These are phyloP conservation scores for Geranium rotundifolium DNA, from an alignment of 345 rosid genomes.

Conservation along the genomic window DNA sequence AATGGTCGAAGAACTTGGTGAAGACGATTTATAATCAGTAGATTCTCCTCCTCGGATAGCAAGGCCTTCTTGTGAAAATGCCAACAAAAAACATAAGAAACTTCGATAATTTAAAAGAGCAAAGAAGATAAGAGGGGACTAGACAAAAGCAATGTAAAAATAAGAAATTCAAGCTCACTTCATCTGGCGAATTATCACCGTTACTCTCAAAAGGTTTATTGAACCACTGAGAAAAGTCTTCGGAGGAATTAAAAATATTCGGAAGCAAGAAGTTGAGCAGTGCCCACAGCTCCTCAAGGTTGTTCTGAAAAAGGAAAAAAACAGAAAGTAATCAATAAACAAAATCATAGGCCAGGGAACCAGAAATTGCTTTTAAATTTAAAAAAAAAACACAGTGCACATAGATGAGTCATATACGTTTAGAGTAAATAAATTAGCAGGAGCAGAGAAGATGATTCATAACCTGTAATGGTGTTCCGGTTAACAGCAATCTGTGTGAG, in stretches of 20 bases:
- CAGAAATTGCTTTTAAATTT: no score
- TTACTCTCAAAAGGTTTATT: constrained; percentile 88
- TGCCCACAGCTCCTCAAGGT: constrained; percentile 94
- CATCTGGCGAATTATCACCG: constrained; percentile 76
- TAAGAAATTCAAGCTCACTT: constrained; percentile 33
- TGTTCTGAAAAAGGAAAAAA: constrained; percentile 41
- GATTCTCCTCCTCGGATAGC: constrained; percentile 87
- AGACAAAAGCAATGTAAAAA: constrained; percentile 8
- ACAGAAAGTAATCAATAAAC: not conserved
- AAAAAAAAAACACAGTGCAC: no score
- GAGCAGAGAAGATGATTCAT: not conserved
- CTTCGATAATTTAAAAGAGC: not conserved
- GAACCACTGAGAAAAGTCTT: constrained; percentile 96
- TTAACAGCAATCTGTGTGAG: constrained; percentile 69
- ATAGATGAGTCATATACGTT: no score
- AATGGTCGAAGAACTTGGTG: constrained; percentile 97
- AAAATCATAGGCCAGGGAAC: no score
- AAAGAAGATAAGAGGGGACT: not conserved
- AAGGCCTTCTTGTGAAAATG: constrained; percentile 42
- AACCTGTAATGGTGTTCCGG: constrained; percentile 93
- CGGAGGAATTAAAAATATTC: constrained; percentile 84
- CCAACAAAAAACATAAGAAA: constrained; percentile 2
- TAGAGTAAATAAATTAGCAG: not conserved
- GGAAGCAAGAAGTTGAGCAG: constrained; percentile 86
- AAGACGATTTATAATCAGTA: constrained; percentile 80